Conservation (phyloP, 441 rosid species). For the Arabidopsis hybrid region DNA sequence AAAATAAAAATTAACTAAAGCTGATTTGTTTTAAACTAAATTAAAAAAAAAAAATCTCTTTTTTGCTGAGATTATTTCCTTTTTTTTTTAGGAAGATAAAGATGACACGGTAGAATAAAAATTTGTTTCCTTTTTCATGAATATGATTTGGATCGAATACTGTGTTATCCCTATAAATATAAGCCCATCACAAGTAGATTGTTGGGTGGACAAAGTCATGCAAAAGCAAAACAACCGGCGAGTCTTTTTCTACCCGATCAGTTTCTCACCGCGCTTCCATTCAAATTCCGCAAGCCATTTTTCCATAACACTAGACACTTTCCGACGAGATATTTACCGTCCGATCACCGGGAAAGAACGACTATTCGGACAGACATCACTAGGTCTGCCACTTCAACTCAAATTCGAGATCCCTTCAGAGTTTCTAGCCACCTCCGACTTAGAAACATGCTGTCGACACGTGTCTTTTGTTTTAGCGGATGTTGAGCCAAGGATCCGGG, state of each 20-base stretch:
- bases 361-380: conserved; percentile 14
- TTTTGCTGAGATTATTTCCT: not conserved
- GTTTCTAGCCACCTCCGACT: not conserved
- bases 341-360: conserved; percentile 9
- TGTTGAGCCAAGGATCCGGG: conserved; percentile 11
- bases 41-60: not conserved
- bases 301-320: not conserved
- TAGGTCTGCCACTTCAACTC: not conserved
- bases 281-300: not conserved
- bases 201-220: not conserved
- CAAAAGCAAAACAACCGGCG: not conserved
- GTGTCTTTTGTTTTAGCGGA: not conserved
- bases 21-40: not conserved
- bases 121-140: not conserved
- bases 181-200: not conserved
- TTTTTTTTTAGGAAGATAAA: not conserved
- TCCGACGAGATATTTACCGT: conserved; percentile 7
- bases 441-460: conserved; percentile 1
- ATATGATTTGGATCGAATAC: not conserved
- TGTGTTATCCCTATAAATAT: not conserved
- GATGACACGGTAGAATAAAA: not conserved
- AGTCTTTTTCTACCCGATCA: conserved; percentile 13
- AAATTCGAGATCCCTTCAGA: not conserved
- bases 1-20: not conserved
- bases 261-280: conserved; percentile 9